A percentile compares a stretch with the other conserved stretches of the same genome.
Evolutionary conservation across 331 rosid genomes (phyloP).

Genomic region (Cydonia oblonga): DNA sequence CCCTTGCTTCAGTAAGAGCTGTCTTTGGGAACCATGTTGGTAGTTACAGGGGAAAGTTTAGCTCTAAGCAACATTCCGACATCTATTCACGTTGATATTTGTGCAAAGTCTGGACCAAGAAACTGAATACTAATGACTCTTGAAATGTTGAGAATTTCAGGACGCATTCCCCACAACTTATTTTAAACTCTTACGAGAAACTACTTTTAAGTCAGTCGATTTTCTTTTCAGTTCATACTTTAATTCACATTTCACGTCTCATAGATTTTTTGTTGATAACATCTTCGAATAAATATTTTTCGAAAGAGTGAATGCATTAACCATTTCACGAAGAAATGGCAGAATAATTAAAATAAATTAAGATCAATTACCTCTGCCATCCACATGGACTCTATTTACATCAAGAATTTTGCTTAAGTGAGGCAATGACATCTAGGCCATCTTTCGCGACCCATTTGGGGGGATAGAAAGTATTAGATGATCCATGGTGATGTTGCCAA

Average conservation of each 20-base stretch:
- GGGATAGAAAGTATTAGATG: slow-evolving; percentile 43
- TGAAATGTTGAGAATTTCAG: neutral
- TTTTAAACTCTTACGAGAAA: neutral
- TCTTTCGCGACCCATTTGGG: slow-evolving; percentile 46
- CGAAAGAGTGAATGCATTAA: neutral
- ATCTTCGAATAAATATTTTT: neutral
- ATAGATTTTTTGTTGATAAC: neutral
- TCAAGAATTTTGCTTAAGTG: slow-evolving; percentile 22
- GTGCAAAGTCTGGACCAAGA: neutral
- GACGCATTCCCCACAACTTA: neutral
- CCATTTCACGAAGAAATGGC: neutral
- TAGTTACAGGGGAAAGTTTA: neutral
- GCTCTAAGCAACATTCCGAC: neutral
- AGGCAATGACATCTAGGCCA: slow-evolving; percentile 47
- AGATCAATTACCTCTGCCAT: slow-evolving; percentile 19
- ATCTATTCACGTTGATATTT: neutral
- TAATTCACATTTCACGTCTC: neutral
- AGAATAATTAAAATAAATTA: neutral
- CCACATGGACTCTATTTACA: slow-evolving; percentile 17
- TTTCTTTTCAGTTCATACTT: neutral
- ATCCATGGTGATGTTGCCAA: slow-evolving; percentile 48
- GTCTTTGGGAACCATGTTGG: neutral
- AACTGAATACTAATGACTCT: neutral
- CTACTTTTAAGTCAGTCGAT: neutral
- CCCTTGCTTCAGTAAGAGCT: neutral